Evolutionary conservation across 1,139 yeast species (phyloP).

Genomic region (Saccharomycopsis hybrid): DNA sequence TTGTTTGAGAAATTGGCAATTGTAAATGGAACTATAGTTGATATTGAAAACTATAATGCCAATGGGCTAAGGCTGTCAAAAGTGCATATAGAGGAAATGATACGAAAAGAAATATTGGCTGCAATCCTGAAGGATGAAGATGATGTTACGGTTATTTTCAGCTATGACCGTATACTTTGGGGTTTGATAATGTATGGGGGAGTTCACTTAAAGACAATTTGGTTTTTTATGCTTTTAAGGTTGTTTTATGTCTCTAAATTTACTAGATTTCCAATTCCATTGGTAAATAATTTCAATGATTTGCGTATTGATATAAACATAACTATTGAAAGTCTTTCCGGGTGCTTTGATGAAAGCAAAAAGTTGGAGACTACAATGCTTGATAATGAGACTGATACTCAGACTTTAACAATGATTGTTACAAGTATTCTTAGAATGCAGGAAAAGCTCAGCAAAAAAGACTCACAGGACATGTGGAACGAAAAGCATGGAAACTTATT

Average conservation of each 20-base stretch:
- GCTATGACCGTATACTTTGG: constrained; percentile 36
- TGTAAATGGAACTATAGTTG: background rate
- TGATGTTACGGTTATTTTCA: constrained; percentile 31
- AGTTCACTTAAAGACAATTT: constrained; percentile 35
- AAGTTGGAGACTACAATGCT: too few relatives aligned
- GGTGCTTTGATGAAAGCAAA: background rate
- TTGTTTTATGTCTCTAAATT: constrained; percentile 26
- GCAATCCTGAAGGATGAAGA: constrained; percentile 30
- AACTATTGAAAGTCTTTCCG: too few relatives aligned
- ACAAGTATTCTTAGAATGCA: background rate
- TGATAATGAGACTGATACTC: too few relatives aligned
- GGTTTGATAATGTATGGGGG: constrained; percentile 40
- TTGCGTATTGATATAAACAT: too few relatives aligned
- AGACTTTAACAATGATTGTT: too few relatives aligned
- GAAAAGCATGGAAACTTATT: constrained; percentile 22
- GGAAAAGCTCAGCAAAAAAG: constrained; percentile 7
- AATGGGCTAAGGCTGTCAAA: background rate
- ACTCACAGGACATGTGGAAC: constrained; percentile 26
- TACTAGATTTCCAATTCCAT: constrained; percentile 18
- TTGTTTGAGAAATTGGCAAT: background rate
- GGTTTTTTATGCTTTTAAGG: constrained; percentile 35
- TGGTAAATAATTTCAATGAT: too few relatives aligned
- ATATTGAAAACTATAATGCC: background rate
- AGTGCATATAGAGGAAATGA: constrained; percentile 7
- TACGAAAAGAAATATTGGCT: constrained; percentile 10